These are phyloP conservation scores for Beauveria rudraprayagi DNA, from an alignment of 2,329 filamentous ascomycete genomes.

Conservation along the genomic window DNA sequence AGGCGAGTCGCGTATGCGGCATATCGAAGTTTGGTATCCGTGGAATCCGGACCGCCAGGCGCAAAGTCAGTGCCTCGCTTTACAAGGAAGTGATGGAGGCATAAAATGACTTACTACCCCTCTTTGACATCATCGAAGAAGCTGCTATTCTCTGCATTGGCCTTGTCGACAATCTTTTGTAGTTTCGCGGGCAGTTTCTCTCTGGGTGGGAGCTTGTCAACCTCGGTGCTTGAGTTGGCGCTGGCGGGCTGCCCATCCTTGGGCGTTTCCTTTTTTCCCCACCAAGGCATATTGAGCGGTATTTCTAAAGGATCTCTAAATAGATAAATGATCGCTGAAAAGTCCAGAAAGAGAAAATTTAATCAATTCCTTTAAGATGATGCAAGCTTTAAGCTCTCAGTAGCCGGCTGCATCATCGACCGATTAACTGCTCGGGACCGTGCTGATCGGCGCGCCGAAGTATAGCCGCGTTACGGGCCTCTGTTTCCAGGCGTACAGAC, in stretches of 20 bases:
- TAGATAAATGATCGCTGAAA: neutral
- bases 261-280: slow-evolving; percentile 30
- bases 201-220: slow-evolving; percentile 37
- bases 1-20: slow-evolving; percentile 83
- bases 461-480: slow-evolving; percentile 19
- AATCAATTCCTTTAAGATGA: neutral
- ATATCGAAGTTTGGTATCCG: slow-evolving; percentile 79
- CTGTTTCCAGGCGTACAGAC: slow-evolving; percentile 25
- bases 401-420: neutral
- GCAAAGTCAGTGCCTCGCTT: slow-evolving; percentile 14
- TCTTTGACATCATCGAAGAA: slow-evolving; percentile 72
- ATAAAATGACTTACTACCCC: slow-evolving; percentile 56
- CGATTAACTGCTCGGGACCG: neutral
- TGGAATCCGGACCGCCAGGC: slow-evolving; percentile 56
- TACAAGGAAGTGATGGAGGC: slow-evolving; percentile 7
- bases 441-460: slow-evolving; percentile 1
- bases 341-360: neutral
- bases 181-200: slow-evolving; percentile 47
- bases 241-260: slow-evolving; percentile 17
- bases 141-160: slow-evolving; percentile 54
- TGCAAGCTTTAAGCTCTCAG: neutral
- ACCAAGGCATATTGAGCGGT: slow-evolving; percentile 31
- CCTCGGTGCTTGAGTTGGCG: slow-evolving; percentile 22
- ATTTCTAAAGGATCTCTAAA: neutral
- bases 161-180: slow-evolving; percentile 50